Base-by-base conservation (phyloP, 495 filamentous ascomycete genomes). In the Diplogelasinospora grovesii region DNA sequence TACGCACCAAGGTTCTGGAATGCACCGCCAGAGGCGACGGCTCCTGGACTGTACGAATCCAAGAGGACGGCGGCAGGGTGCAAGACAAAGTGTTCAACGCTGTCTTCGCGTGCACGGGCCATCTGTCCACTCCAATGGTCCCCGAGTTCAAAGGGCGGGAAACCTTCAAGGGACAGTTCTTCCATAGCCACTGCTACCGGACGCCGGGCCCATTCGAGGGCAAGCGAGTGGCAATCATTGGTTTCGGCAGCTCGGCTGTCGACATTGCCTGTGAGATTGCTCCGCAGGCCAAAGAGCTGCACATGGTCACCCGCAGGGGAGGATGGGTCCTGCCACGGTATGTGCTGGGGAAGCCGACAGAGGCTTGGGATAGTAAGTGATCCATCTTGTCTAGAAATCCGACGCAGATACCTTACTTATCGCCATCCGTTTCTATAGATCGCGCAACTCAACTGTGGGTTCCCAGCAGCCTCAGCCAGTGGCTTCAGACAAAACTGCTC, bases 151-250 rank as follows among this genome's bases (percentile, higher is more conserved):
- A 38, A 28, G 54, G 48, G 16, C 20, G 39, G 3, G 52, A 61
- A 11, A 28, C 19, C 11, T 54, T 47, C 33, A 31, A 49, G 23
- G 52, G 56, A 7, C 22, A 44, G 21, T 39, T 59, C 21, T 19
- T 61, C 24, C 57, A 65, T 26, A 62, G 60, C 21, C 54, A 59
- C 36, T 34, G 51, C 24, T 64, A 64, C 34, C 48, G 59, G 22
- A 43, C 49, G 18, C 45, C 52, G 1, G 32, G 14, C 10, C 37
- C 36, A 1, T 61, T 54, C 46, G 44, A 42, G 28, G 58, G 58
- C 15, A 56, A 62, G 36, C 43, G 36, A 15, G 45, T 62, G 0
- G 61, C 50, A 11, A 42, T 65, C 36, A 41, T 61, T 23, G 54
- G 61, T 3, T 15, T 60, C 28, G 56, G 54, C 13, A 52, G 48